phyloP scores from a whole-genome alignment of 768 basidiomycete species.

The Suillus alpinus region DNA sequence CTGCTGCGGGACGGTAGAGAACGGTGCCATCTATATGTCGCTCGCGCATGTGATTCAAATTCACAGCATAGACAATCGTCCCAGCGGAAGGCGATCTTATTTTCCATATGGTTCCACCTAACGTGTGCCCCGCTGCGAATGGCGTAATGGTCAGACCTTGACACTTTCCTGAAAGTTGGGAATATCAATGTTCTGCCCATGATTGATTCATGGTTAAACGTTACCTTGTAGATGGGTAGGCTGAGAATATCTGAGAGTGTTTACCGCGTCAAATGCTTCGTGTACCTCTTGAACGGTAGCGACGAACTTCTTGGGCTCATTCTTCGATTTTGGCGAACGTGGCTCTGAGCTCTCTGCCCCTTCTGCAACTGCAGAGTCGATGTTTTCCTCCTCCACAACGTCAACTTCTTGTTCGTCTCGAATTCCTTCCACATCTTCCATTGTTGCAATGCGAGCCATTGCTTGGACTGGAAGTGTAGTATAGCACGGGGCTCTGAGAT shows the following conservation, averaged over 20 bases:
- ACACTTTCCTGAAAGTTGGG: conserved; percentile 63
- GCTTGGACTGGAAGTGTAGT: conserved; percentile 94
- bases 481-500: conserved; percentile 87
- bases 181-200: conserved; percentile 1
- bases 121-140: conserved; percentile 90
- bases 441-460: conserved; percentile 88
- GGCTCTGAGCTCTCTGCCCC: conserved; percentile 15
- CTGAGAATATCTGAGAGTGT: conserved; percentile 91
- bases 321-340: conserved; percentile 17
- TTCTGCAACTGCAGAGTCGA: conserved; percentile 22
- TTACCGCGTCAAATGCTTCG: conserved; percentile 89
- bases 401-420: conserved; percentile 70
- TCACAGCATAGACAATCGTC: conserved; percentile 91
- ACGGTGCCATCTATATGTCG: conserved; percentile 94
- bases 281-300: conserved; percentile 83
- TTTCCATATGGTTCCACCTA: conserved; percentile 98
- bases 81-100: conserved; percentile 97
- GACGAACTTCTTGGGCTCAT: conserved; percentile 51
- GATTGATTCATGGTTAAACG: not conserved
- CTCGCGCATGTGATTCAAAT: conserved; percentile 95
- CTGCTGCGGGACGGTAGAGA: conserved; percentile 69
- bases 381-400: conserved; percentile 22
- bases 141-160: conserved; percentile 93
- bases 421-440: conserved; percentile 83
- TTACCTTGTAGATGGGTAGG: conserved; percentile 92